Evolutionary conservation across 306 rosid genomes (phyloP), one percentile per base, ranked within the genome.

Genomic region (Gillenia trifoliata): DNA sequence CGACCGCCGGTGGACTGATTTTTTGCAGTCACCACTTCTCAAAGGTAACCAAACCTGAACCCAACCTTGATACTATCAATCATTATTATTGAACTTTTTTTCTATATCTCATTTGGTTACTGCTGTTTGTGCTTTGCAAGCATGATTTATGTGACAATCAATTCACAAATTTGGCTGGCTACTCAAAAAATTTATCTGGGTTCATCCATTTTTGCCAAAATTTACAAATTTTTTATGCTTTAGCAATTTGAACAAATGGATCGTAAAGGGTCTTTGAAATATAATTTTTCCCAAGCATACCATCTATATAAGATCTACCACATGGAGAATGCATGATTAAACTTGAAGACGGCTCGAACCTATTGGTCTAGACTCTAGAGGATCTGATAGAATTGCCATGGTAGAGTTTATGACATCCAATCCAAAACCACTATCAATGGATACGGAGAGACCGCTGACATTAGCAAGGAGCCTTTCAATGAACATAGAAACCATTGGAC

Each of bases 11-110:
- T 91, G 98, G 97, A 72, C 80, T 45, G 82, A 91, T 7, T 94
- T n/a, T n/a, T 91, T 64, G 97, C 97, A 31, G 62, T 91, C 74
- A 94, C 97, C 22, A 63, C 79, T 73, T 83, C 93, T 49, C 83
- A 86, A 15, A 91, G 98, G 98, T 87, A 66, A 23, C 64, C 20
- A 68, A 68, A 4, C 7, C 52, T 11, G 19, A 45, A 45, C 52
- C 52, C 52, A 45, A 45, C 0, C 19, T 45, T 45, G 8, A 36
- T 8, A 45, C 11, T 45, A 15, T 13, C 15, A n/a, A 36, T 36
- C 41, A 2, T 36, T 36, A 36, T n/a, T 45, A 15, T 45, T 45
- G 15, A 45, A 10, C 11, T 13, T 3, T 0, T 45, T 43, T 10
- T n/a, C 15, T 43, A 43, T 12, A 2, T 43, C 2, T 43, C 11